Base-by-base conservation (phyloP, 306 rosid genomes). In the Echinosophora koreensis region DNA sequence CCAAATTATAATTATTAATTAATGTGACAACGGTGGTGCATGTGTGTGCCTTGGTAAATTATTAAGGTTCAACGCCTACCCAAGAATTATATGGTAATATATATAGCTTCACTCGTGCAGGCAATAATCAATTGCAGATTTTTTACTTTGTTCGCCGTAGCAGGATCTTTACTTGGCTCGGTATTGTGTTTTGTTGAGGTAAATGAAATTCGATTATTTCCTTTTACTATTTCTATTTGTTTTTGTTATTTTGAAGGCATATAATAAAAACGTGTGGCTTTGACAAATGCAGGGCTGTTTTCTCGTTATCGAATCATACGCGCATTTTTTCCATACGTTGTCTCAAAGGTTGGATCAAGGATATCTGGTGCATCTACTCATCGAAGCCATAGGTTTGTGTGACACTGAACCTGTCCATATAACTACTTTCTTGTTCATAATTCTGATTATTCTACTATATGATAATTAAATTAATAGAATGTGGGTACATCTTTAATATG, bases 151-250 rank as follows among this genome's bases (percentile, higher is more conserved):
- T 71, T 85, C 1, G 88, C 84, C 0, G 86, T 85, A 3, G 63
- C 71, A 15, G 88, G 88, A 70, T 74, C 88, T 70, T 77, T 85
- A 78, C 66, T 85, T 71, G 86, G 86, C 35, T 85, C 88, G 0
- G 49, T 82, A 15, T 66, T 85, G 78, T 85, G 86, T 67, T 85
- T 85, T 44, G 4, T 79, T 75, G 82, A 85, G 86, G 88, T 85
- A 64, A 60, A n/a, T 37, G 9, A 66, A 50, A 3, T 51, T 6
- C 47, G 10, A 14, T 22, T 7, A 5, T 35, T 11, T 11, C 9
- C 0, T 41, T 4, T 15, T 18, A n/a, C n/a, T n/a, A n/a, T 6
- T 11, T 18, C 2, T 7, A 11, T 15, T 39, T 28, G 1, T 4
- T 41, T 57, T 59, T 11, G 5, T 30, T 17, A 4, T 13, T 66